Evolutionary conservation across 805 yeast genomes (phyloP).

Genomic region (Candida awuae): DNA sequence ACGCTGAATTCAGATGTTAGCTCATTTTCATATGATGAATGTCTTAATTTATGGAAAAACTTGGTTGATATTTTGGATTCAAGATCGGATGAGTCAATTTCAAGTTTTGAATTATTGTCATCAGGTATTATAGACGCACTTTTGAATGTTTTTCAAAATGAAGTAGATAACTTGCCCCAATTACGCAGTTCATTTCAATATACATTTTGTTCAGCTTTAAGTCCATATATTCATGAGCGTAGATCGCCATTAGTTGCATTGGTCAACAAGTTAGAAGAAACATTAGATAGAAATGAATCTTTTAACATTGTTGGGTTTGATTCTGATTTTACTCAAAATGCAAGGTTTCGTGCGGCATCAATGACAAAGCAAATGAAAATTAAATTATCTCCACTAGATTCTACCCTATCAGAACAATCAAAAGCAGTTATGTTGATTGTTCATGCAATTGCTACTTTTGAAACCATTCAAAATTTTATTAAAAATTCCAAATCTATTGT

Average conservation of each 20-base stretch:
- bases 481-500: conserved; percentile 17
- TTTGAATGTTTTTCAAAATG: conserved; percentile 28
- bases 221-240: conserved; percentile 27
- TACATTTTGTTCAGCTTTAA: conserved; percentile 30
- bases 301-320: conserved; percentile 57
- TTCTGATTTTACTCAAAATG: conserved; percentile 11
- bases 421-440: conserved; percentile 37
- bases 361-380: conserved; percentile 68
- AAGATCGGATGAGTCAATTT: conserved; percentile 28
- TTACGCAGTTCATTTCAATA: conserved; percentile 37
- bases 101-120: conserved; percentile 68
- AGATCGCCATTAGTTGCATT: conserved; percentile 35
- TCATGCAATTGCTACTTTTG: conserved; percentile 55
- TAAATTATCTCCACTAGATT: conserved; percentile 38
- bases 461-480: conserved; percentile 41
- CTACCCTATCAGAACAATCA: conserved; percentile 21
- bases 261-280: conserved; percentile 59
- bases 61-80: conserved; percentile 20
- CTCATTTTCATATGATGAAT: conserved; percentile 24
- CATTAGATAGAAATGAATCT: conserved; percentile 63
- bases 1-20: conserved; percentile 18
- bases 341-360: conserved; percentile 39
- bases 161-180: conserved; percentile 23
- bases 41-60: conserved; percentile 32
- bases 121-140: conserved; percentile 54